phyloP scores from a whole-genome alignment of 140 eudicot genomes.

The Stevia rebaudiana region DNA sequence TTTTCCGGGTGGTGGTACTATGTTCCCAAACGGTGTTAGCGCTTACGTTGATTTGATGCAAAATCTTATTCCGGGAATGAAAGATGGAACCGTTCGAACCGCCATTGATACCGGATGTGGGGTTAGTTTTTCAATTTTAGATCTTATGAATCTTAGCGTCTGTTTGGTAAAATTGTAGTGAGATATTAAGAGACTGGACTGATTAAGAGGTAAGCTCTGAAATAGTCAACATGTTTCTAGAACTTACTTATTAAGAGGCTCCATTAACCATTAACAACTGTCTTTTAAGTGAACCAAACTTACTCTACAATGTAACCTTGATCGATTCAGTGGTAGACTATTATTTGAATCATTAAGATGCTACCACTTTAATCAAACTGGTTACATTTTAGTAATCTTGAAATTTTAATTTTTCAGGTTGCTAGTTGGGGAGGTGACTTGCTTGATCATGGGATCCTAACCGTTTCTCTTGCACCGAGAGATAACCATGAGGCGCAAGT shows the following conservation, averaged over 20 bases:
- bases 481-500: constrained; percentile 98
- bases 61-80: constrained; percentile 78
- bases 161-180: too few relatives aligned
- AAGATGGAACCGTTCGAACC: constrained; percentile 82
- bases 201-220: too few relatives aligned
- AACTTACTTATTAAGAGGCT: too few relatives aligned
- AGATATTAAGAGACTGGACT: too few relatives aligned
- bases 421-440: constrained; percentile 98
- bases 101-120: constrained; percentile 98
- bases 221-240: too few relatives aligned
- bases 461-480: constrained; percentile 90
- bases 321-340: too few relatives aligned
- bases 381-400: neutral
- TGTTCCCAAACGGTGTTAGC: constrained; percentile 88
- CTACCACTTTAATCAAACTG: neutral
- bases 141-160: neutral
- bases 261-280: too few relatives aligned
- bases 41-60: constrained; percentile 75
- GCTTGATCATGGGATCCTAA: constrained; percentile 75
- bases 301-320: too few relatives aligned
- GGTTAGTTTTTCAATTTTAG: constrained; percentile 47
- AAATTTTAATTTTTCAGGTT: constrained; percentile 40
- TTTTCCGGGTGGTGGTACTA: constrained; percentile 98
- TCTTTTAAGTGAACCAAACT: too few relatives aligned
- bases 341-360: too few relatives aligned